phyloP scores from a whole-genome alignment of 192 early-diverging fungal genomes.

The Entophlyctis luteolus region DNA sequence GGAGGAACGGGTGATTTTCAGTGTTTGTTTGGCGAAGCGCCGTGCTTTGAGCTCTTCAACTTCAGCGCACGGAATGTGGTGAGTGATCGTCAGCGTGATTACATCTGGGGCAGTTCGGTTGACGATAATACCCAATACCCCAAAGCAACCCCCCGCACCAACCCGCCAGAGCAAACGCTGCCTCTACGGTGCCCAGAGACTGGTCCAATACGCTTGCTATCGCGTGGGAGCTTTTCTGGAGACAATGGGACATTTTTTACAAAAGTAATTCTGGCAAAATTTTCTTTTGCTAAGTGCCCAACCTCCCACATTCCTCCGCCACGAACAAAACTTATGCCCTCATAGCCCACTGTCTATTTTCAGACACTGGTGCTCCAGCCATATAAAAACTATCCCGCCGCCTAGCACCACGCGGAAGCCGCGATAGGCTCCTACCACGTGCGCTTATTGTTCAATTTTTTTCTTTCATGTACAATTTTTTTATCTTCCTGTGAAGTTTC shows the following conservation, averaged over 20 bases:
- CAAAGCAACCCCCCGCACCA: background rate
- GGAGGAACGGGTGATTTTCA: background rate
- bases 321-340: no score
- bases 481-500: no score
- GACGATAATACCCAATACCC: background rate
- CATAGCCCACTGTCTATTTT: no score
- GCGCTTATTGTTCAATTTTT: no score
- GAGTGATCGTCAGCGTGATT: conserved; percentile 6
- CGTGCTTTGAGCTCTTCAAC: background rate
- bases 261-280: no score
- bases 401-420: no score
- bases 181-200: conserved; percentile 3
- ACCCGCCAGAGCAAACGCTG: conserved; percentile 10
- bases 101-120: background rate
- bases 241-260: background rate
- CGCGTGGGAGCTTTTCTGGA: conserved; percentile 1
- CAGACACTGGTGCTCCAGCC: no score
- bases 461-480: no score
- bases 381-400: no score
- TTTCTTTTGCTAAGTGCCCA: no score
- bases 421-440: no score
- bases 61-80: background rate
- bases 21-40: background rate
- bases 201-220: background rate
- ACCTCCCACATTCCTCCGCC: no score